Percentiles rank a stretch among this genome's conserved stretches.
Conservation (phyloP, 2,329 filamentous ascomycete species). For the Malbranchea cinnamomea region DNA sequence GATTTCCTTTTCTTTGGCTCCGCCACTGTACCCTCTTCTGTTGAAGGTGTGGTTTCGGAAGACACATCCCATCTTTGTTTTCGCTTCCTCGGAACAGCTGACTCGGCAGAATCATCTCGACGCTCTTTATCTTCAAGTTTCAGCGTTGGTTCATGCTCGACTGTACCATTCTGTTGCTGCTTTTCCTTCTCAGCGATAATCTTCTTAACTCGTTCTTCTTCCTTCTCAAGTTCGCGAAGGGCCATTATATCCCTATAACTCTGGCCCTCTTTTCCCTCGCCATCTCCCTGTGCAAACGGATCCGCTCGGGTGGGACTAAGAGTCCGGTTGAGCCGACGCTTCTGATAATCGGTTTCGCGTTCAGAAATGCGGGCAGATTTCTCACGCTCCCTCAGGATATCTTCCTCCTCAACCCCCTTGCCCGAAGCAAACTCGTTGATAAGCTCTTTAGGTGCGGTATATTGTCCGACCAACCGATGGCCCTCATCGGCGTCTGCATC, state of each 20-base stretch:
- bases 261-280: constrained; percentile 55
- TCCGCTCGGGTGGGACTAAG: constrained; percentile 77
- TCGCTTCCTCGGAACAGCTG: constrained; percentile 55
- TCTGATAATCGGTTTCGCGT: constrained; percentile 95
- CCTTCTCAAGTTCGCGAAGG: constrained; percentile 73
- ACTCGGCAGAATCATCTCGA: constrained; percentile 51
- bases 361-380: constrained; percentile 82
- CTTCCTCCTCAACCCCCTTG: constrained; percentile 76
- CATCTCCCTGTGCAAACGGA: constrained; percentile 63
- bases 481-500: constrained; percentile 61
- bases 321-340: constrained; percentile 76
- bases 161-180: constrained; percentile 38
- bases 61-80: constrained; percentile 92
- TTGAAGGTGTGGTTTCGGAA: constrained; percentile 38
- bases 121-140: constrained; percentile 62
- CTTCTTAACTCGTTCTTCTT: constrained; percentile 74
- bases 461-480: constrained; percentile 77
- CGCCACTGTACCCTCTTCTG: constrained; percentile 33
- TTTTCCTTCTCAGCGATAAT: constrained; percentile 64
- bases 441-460: constrained; percentile 81
- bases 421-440: constrained; percentile 89
- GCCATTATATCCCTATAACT: constrained; percentile 89
- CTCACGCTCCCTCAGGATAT: constrained; percentile 72
- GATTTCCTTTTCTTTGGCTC: constrained; percentile 59
- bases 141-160: constrained; percentile 59